Evolutionary conservation across 2,329 filamentous ascomycete genomes (phyloP).

Genomic region (Cladophialophora chaetospira): DNA sequence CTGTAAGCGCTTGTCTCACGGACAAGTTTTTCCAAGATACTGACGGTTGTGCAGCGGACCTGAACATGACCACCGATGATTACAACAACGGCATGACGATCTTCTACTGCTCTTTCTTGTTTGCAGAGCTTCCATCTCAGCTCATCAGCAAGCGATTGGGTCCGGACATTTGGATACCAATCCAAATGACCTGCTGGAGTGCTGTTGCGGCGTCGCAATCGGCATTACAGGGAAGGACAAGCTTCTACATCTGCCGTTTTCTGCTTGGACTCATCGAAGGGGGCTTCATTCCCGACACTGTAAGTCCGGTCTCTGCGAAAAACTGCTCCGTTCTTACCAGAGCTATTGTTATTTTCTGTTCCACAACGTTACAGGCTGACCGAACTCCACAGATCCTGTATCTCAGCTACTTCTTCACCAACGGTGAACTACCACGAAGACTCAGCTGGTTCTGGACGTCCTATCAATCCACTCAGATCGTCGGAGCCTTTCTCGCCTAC

Average conservation of each 20-base stretch:
- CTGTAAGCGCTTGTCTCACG: constrained; percentile 6
- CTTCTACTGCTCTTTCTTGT: constrained; percentile 56
- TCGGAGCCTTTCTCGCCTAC: constrained; percentile 32
- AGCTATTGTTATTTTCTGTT: too few species aligned
- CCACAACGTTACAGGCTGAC: too few species aligned
- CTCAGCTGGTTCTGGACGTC: constrained; percentile 72
- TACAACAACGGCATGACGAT: constrained; percentile 60
- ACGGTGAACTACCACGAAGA: constrained; percentile 67
- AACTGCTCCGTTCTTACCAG: too few species aligned
- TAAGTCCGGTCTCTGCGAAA: too few species aligned
- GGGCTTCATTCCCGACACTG: constrained; percentile 55
- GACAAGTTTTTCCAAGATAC: not conserved
- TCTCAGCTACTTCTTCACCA: constrained; percentile 69
- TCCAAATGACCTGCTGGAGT: constrained; percentile 56
- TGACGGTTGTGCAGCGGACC: constrained; percentile 42
- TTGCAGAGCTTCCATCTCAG: constrained; percentile 60
- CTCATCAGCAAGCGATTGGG: constrained; percentile 58
- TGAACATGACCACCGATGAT: constrained; percentile 44
- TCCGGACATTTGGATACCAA: constrained; percentile 58
- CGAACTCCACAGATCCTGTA: too few species aligned
- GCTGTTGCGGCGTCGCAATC: constrained; percentile 51
- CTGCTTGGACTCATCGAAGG: constrained; percentile 52
- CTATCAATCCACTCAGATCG: constrained; percentile 42
- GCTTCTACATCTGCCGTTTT: constrained; percentile 43
- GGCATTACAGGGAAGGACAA: constrained; percentile 45